Percentiles rank a stretch among this genome's conserved stretches.
Evolutionary conservation across 177 flowering plant species (phyloP).

Genomic region (Telopea speciosissima): DNA sequence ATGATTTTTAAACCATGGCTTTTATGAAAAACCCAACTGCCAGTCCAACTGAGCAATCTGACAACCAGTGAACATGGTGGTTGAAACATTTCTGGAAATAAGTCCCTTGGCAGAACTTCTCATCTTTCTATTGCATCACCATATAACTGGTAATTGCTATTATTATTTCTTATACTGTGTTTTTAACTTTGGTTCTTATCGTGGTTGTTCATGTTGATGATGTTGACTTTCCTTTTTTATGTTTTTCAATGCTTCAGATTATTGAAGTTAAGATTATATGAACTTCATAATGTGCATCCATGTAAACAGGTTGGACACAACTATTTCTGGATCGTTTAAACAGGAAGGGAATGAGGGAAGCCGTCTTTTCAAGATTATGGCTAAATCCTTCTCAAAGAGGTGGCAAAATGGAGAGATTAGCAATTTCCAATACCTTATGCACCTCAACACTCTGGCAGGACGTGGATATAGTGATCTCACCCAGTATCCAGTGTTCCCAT

Average conservation of each 20-base stretch:
- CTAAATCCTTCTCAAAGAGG: constrained; percentile 77
- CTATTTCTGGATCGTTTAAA: constrained; percentile 70
- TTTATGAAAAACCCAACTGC: too few species aligned
- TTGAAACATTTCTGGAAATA: not conserved
- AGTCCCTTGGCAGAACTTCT: not conserved
- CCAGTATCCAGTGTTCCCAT: constrained; percentile 82
- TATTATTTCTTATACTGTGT: not conserved
- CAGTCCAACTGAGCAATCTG: too few species aligned
- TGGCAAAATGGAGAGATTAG: constrained; percentile 89
- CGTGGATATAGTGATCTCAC: constrained; percentile 89
- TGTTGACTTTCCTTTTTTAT: not conserved
- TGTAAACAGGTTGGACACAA: constrained; percentile 63
- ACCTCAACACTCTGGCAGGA: constrained; percentile 77
- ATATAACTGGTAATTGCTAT: not conserved
- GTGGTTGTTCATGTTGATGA: too few species aligned
- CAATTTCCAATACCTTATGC: constrained; percentile 85
- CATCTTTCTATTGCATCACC: not conserved
- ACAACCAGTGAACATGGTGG: too few species aligned
- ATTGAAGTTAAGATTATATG: not conserved
- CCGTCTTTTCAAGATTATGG: constrained; percentile 68
- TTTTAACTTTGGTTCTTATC: not conserved
- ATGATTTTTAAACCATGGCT: too few species aligned
- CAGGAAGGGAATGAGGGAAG: constrained; percentile 73
- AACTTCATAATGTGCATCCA: not conserved
- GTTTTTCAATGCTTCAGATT: not conserved